These are phyloP conservation scores for Mycena sanguinolenta DNA, from an alignment of 768 basidiomycete species.

Conservation along the genomic window DNA sequence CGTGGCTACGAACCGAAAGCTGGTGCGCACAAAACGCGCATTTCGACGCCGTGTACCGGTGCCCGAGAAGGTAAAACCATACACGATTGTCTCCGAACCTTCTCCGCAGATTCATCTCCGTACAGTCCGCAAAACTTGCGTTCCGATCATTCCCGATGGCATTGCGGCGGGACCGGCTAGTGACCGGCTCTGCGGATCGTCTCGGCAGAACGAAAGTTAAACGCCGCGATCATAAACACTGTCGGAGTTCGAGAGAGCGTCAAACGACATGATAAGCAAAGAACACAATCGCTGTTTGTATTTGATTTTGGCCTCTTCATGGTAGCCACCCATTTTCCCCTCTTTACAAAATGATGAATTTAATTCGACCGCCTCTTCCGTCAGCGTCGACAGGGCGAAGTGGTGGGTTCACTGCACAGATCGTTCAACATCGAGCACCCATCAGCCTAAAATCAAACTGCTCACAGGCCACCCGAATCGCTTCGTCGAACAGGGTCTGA, in stretches of 20 bases:
- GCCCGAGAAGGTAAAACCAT: slow-evolving; percentile 6
- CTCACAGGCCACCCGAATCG: slow-evolving; percentile 95
- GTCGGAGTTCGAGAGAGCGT: no score
- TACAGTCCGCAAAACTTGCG: background rate
- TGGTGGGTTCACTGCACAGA: slow-evolving; percentile 79
- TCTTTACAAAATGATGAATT: slow-evolving; percentile 82
- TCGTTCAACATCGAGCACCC: slow-evolving; percentile 9
- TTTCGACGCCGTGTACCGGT: slow-evolving; percentile 3
- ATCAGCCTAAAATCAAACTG: slow-evolving; percentile 39
- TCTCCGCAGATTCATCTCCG: background rate
- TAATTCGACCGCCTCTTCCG: slow-evolving; percentile 48
- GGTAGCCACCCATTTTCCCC: slow-evolving; percentile 36
- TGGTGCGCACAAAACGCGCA: background rate
- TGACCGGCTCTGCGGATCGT: no score
- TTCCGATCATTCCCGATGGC: no score
- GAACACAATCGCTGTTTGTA: slow-evolving; percentile 72
- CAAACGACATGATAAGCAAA: no score
- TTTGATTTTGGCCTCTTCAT: slow-evolving; percentile 50
- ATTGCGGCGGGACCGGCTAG: no score
- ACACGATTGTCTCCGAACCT: slow-evolving; percentile 1
- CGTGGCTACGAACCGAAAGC: slow-evolving; percentile 4
- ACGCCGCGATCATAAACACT: no score
- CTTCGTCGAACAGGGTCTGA: slow-evolving; percentile 96
- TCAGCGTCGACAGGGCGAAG: slow-evolving; percentile 49
- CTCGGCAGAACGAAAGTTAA: no score